phyloP scores from a whole-genome alignment of 2,329 filamentous ascomycete genomes.

The Diaporthe citrichinensis region DNA sequence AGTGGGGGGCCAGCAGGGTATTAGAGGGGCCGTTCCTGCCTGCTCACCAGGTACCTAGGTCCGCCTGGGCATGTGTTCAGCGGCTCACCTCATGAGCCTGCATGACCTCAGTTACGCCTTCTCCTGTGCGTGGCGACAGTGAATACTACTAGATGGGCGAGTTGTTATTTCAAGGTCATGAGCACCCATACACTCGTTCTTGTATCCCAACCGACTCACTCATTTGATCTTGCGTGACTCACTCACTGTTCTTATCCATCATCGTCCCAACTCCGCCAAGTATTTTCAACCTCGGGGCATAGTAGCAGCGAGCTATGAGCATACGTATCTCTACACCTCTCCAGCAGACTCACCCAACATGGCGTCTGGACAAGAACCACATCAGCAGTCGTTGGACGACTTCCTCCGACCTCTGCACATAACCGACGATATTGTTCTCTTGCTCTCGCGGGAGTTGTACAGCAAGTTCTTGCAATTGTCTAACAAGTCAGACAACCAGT shows the following conservation, averaged over 20 bases:
- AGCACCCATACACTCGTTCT: constrained; percentile 6
- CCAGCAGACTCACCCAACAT: constrained; percentile 35
- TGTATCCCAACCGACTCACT: not conserved
- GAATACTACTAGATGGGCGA: not conserved
- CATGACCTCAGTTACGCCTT: constrained; percentile 15
- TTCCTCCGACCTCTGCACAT: constrained; percentile 68
- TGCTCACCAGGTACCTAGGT: not conserved
- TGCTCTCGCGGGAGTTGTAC: constrained; percentile 63
- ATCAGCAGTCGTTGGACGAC: constrained; percentile 49
- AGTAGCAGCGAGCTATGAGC: constrained; percentile 26
- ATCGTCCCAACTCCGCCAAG: not conserved
- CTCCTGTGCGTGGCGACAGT: not conserved
- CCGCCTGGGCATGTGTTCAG: not conserved
- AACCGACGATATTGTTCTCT: constrained; percentile 60
- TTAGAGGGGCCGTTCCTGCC: not conserved
- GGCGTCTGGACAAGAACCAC: constrained; percentile 38
- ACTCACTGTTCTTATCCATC: not conserved
- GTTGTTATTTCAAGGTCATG: not conserved
- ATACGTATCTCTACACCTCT: constrained; percentile 1
- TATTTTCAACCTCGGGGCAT: not conserved
- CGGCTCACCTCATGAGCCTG: constrained; percentile 4
- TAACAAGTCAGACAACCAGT: constrained; percentile 67
- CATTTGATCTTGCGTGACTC: constrained; percentile 1
- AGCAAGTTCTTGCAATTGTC: constrained; percentile 65
- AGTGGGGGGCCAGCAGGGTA: not conserved